Conservation (phyloP, 306 rosid genomes). For the Sicyos baderoa region DNA sequence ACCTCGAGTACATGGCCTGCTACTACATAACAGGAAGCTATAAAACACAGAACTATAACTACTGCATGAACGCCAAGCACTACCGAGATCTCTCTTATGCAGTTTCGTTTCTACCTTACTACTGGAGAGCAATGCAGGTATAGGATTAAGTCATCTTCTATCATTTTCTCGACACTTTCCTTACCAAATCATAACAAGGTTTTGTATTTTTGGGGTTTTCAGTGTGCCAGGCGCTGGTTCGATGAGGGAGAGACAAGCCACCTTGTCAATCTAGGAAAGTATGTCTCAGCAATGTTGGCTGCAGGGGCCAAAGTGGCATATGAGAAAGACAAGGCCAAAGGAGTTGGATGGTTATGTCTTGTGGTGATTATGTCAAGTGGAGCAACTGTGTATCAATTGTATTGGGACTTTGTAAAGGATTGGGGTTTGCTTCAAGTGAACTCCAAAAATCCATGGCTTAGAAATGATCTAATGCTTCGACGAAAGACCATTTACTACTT, state of each 20-base stretch:
- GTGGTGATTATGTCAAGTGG: conserved; percentile 83
- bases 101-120: conserved; percentile 92
- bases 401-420: conserved; percentile 98
- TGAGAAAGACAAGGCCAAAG: conserved; percentile 62
- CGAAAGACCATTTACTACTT: conserved; percentile 80
- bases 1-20: conserved; percentile 75
- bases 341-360: conserved; percentile 73
- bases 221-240: conserved; percentile 97
- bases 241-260: conserved; percentile 91
- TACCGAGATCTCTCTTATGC: conserved; percentile 82
- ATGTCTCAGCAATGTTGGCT: conserved; percentile 97
- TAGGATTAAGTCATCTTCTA: neutral
- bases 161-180: neutral
- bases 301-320: conserved; percentile 94
- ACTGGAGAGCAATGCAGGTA: conserved; percentile 99
- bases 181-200: neutral
- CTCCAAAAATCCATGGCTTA: conserved; percentile 94
- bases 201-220: conserved; percentile 13
- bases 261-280: conserved; percentile 80
- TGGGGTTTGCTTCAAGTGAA: conserved; percentile 98
- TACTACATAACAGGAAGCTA: conserved; percentile 95
- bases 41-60: conserved; percentile 75
- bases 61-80: conserved; percentile 69
- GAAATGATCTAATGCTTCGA: conserved; percentile 86
- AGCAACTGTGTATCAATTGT: conserved; percentile 91